Percentiles rank a stretch among this genome's conserved stretches.
These are phyloP conservation scores for Lodderomyces metapsilosis DNA, from an alignment of 1,139 yeast genomes.

Conservation along the genomic window DNA sequence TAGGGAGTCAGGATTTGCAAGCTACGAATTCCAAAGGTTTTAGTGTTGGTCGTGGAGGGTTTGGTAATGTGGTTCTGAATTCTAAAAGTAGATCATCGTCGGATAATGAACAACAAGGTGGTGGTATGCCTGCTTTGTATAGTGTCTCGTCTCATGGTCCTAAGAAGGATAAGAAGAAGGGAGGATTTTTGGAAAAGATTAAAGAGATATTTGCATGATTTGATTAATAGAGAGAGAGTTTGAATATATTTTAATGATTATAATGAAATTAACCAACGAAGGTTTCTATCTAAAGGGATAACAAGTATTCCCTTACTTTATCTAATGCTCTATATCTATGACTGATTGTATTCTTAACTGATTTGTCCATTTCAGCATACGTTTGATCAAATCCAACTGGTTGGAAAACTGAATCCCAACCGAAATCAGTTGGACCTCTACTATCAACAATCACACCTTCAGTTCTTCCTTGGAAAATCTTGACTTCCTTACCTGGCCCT, in stretches of 20 bases:
- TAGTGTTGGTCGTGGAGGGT: slow-evolving; percentile 49
- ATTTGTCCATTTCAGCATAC: slow-evolving; percentile 88
- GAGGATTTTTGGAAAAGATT: slow-evolving; percentile 32
- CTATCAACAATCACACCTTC: slow-evolving; percentile 75
- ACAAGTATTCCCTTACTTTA: slow-evolving; percentile 61
- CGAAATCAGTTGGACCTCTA: slow-evolving; percentile 79
- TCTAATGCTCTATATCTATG: slow-evolving; percentile 85
- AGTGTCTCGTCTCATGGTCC: slow-evolving; percentile 27
- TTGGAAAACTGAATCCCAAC: slow-evolving; percentile 92
- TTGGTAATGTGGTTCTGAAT: slow-evolving; percentile 41
- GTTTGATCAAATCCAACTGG: slow-evolving; percentile 73
- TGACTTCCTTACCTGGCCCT: slow-evolving; percentile 71
- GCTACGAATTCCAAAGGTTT: slow-evolving; percentile 42
- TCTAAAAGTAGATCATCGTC: slow-evolving; percentile 9
- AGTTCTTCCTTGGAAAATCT: slow-evolving; percentile 82
- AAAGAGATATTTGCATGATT: slow-evolving; percentile 24
- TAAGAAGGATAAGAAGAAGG: slow-evolving; percentile 18
- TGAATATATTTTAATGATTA: neutral
- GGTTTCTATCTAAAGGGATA: slow-evolving; percentile 9
- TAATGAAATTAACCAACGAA: neutral
- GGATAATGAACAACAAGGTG: slow-evolving; percentile 10
- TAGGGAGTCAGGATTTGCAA: slow-evolving; percentile 23
- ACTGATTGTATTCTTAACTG: slow-evolving; percentile 73
- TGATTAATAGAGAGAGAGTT: neutral
- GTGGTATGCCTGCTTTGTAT: slow-evolving; percentile 21